Evolutionary conservation across 2,329 filamentous ascomycete genomes (phyloP).

Genomic region (Claviceps purpurea): DNA sequence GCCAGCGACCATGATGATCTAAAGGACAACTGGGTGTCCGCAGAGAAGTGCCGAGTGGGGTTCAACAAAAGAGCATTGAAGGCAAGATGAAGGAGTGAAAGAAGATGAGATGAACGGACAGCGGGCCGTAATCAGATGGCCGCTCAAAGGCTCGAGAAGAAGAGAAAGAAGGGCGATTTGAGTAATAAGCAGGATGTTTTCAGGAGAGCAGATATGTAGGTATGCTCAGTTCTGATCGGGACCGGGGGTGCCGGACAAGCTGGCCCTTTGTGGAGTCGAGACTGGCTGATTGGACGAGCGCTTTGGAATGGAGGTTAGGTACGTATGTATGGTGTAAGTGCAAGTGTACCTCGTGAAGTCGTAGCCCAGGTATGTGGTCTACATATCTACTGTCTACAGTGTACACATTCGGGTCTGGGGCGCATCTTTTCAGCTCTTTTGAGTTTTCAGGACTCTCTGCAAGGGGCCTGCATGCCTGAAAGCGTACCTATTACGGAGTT

Average conservation of each 20-base stretch:
- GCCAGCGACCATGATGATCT: constrained; percentile 45
- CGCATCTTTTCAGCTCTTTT: no score
- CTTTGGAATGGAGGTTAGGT: no score
- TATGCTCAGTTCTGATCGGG: background rate
- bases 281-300: no score
- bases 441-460: no score
- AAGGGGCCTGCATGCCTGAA: no score
- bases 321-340: no score
- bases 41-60: background rate
- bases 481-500: no score
- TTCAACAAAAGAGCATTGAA: background rate
- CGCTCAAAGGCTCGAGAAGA: background rate
- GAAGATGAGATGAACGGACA: background rate
- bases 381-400: no score
- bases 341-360: no score
- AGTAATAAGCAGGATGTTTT: background rate
- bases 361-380: no score
- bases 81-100: background rate
- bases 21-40: background rate
- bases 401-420: no score
- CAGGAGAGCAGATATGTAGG: background rate
- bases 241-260: background rate
- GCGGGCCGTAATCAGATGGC: background rate
- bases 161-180: background rate
- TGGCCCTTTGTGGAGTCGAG: no score